Evolutionary conservation across 495 filamentous ascomycete genomes (phyloP), one percentile per base, ranked within the genome.

Genomic region (Glarea lozoyensis): DNA sequence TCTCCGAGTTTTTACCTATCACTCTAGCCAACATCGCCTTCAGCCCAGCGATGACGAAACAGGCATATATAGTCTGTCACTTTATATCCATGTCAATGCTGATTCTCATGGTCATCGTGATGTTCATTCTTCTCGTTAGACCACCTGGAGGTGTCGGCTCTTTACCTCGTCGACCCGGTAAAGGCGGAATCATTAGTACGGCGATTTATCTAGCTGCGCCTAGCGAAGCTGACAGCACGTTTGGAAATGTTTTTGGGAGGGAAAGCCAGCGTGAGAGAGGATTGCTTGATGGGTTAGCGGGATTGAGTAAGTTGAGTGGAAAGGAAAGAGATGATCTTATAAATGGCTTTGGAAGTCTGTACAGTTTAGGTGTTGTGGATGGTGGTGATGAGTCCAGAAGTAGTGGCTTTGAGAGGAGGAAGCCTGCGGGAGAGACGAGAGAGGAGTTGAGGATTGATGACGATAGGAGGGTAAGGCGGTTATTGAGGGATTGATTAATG

Each of bases 1-100:
- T 50, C 18, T 16, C 47, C 27, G 47, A 50, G 17, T 40, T 41
- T 32, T 42, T 50, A 7, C 35, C 42, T 7, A 19, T 50, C 12
- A 20, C 15, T 10, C 41, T 50, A 11, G 34, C 47, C 16, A 50
- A 50, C 47, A 38, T 40, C 11, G 20, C 36, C 19, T 50, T 40
- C 21, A 35, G 20, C 1, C 16, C 47, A 19, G 47, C 36, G 1
- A 50, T 24, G 13, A 50, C 47, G 10, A 27, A 45, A 29, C 9
- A 16, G 4, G 42, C 47, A 11, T 45, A 40, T 15, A 36, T 4
- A 2, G 30, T 40, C 13, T 50, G 41, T 25, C 34, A 22, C 27
- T 22, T 6, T 11, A 11, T 41, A 11, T 27, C 35, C 7, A 45
- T 40, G 1, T 12, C 27, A 0, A 45, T 41, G 19, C 36, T 50